Evolutionary conservation across 768 basidiomycete genomes (phyloP), one percentile per base, ranked within the genome.

Genomic region (Mycena galopus): DNA sequence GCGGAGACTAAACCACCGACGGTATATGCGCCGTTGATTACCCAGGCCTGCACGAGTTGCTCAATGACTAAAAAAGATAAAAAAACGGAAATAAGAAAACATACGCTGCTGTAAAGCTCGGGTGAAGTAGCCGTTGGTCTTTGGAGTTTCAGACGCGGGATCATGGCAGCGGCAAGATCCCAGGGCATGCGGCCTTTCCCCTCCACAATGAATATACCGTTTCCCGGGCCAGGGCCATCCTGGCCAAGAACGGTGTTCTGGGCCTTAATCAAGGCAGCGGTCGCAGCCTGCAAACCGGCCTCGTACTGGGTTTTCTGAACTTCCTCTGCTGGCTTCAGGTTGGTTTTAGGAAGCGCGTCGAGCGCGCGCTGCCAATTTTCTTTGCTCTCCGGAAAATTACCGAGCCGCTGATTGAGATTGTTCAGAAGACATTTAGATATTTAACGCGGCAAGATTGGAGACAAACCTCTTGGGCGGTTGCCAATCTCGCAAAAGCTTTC

Each of bases 401-500:
- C 53, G 55, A 77, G 23, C 3, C 25, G 39, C 77, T 77, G 50
- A 12, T 27, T 39, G 44, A 47, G 11, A 2, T 29, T 66, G 8
- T n/a, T 33, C 6, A 59, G 21, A 10, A 35, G 16, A 66, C 29
- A 32, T 68, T 21, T 2, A 25, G 57, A 51, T 9, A 44, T 44
- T 17, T 19, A 16, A 29, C 44, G 39, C 19, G 14, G 11, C 27
- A 25, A 3, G 32, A 25, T 8, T 23, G 35, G 33, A 17, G 30
- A 59, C 74, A 9, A 32, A 79, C 78, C 57, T 77, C 73, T 35
- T 76, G 35, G 8, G 75, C 71, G 4, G 72, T 51, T 4, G 74
- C 78, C 10, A 73, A 23, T 32, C 78, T 42, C 3, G 70, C 76
- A 33, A 51, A 66, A 3, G 65, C 78, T 59, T 78, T 79, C 4